Percentiles rank a stretch among this genome's conserved stretches.
These are phyloP conservation scores for Eucalyptus camaldulensis DNA, from an alignment of 345 rosid species.

Conservation along the genomic window DNA sequence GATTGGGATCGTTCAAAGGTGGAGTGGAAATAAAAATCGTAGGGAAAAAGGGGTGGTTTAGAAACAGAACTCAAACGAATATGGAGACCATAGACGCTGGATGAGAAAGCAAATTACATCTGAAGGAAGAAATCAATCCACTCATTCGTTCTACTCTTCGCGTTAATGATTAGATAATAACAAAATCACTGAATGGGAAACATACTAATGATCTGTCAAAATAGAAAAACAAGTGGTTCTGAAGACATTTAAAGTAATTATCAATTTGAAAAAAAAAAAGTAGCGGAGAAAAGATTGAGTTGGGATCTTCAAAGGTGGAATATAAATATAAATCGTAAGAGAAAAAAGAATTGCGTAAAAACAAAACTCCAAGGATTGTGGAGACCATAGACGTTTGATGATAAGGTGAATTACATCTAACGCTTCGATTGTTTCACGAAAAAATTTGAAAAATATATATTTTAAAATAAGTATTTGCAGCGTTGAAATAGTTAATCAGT, in stretches of 20 bases:
- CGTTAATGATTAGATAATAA: not conserved
- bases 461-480: no score
- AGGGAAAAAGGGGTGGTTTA: not conserved
- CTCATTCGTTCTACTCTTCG: not conserved
- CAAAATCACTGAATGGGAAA: not conserved
- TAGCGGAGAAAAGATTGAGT: not conserved
- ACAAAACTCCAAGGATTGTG: not conserved
- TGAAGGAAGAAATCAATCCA: not conserved
- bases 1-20: not conserved
- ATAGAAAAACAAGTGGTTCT: not conserved
- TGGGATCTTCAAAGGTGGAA: not conserved
- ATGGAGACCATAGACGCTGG: not conserved
- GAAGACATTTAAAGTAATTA: not conserved
- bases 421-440: fast-evolving
- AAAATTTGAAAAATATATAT: no score
- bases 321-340: not conserved
- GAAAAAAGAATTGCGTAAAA: no score
- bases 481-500: no score
- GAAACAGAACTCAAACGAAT: not conserved
- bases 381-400: not conserved
- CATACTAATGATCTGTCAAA: not conserved
- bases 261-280: not conserved
- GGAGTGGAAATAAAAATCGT: not conserved
- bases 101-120: not conserved
- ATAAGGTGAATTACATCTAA: not conserved